A percentile compares a stretch with the other conserved stretches of the same genome.
phyloP scores from a whole-genome alignment of 306 rosid genomes.

The Medicago ruthenica region DNA sequence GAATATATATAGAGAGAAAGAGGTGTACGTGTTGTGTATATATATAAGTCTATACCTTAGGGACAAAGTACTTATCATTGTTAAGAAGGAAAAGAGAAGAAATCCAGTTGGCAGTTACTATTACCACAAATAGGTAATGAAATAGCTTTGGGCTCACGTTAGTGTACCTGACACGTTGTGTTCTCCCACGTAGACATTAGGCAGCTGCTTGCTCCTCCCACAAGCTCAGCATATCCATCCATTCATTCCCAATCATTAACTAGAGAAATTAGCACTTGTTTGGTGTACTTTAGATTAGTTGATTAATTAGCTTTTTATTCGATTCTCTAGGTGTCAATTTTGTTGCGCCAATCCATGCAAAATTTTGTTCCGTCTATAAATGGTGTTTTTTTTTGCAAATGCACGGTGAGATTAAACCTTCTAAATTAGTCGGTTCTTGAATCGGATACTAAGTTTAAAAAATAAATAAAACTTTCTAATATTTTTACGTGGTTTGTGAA shows the following conservation, averaged over 20 bases:
- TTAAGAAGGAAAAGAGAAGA: conserved; percentile 21
- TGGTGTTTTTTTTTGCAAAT: too few relatives aligned
- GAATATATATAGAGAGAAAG: background rate
- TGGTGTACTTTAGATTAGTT: too few relatives aligned
- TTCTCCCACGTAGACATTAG: conserved; percentile 50
- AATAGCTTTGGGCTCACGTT: conserved; percentile 59
- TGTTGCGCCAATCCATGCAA: too few relatives aligned
- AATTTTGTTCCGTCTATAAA: too few relatives aligned
- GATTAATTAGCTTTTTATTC: too few relatives aligned
- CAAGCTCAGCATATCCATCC: conserved; percentile 32
- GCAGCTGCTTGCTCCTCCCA: background rate
- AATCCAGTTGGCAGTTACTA: conserved; percentile 59
- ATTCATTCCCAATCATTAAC: background rate
- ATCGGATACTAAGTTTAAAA: too few relatives aligned
- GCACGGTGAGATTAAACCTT: too few relatives aligned
- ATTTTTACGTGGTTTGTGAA: too few relatives aligned
- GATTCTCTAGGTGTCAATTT: too few relatives aligned
- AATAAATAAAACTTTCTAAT: too few relatives aligned
- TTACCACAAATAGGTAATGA: conserved; percentile 38
- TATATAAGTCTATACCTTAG: conserved; percentile 3
- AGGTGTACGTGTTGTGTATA: background rate
- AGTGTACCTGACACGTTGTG: conserved; percentile 62
- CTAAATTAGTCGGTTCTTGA: too few relatives aligned
- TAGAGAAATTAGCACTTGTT: too few relatives aligned
- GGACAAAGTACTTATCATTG: background rate